Evolutionary conservation across 305 asterid genomes (phyloP).

Genomic region (Fraxinus sp.): DNA sequence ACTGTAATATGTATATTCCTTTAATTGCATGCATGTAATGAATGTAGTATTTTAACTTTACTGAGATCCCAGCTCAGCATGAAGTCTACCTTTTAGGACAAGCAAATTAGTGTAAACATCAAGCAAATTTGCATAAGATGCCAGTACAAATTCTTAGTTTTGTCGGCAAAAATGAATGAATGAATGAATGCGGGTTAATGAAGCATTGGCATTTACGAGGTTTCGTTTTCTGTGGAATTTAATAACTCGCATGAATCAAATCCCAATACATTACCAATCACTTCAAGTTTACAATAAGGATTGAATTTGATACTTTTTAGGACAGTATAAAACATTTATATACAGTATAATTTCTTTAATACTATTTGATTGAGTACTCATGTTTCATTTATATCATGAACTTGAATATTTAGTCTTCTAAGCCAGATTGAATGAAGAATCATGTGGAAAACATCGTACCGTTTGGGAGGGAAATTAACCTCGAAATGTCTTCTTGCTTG

Average conservation of each 20-base stretch:
- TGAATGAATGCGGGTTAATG: not conserved
- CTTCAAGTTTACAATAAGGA: not conserved
- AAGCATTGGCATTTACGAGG: not conserved
- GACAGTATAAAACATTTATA: not conserved
- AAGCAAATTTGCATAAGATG: not conserved
- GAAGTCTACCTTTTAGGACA: not conserved
- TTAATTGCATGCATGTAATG: no score
- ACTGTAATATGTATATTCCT: not conserved
- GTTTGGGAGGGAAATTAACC: constrained; percentile 37
- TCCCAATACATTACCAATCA: not conserved
- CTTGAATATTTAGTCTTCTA: constrained; percentile 35
- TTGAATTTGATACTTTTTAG: not conserved
- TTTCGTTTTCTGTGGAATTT: not conserved
- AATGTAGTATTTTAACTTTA: not conserved
- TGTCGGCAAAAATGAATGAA: not conserved
- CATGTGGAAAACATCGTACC: constrained; percentile 52
- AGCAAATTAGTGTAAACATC: not conserved
- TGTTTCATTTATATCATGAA: constrained; percentile 10
- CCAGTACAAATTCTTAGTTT: not conserved
- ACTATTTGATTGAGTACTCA: not conserved
- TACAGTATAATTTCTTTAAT: not conserved
- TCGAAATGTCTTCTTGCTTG: constrained; percentile 47
- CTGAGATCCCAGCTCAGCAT: not conserved
- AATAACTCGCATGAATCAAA: not conserved
- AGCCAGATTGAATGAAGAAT: constrained; percentile 53